These are phyloP conservation scores for Umbelopsis ramanniana DNA, from an alignment of 192 early-diverging fungal species.

Conservation along the genomic window DNA sequence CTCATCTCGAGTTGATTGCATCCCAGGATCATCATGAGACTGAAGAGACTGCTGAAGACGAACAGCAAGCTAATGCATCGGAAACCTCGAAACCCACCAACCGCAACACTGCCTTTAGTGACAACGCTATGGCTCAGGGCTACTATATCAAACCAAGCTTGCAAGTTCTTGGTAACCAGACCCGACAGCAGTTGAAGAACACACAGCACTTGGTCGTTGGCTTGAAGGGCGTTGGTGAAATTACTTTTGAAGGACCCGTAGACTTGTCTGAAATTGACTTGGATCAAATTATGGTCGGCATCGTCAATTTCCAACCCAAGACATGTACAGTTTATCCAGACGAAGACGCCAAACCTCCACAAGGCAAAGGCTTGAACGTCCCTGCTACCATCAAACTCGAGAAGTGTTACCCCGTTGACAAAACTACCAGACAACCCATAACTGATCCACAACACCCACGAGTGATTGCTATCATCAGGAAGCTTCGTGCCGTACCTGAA, in stretches of 20 bases:
- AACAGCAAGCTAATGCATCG: background rate
- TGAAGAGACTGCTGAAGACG: background rate
- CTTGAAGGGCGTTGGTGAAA: slow-evolving; percentile 68
- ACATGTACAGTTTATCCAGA: slow-evolving; percentile 84
- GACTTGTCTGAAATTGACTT: slow-evolving; percentile 72
- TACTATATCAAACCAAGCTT: slow-evolving; percentile 84
- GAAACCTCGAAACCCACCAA: background rate
- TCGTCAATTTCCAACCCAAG: slow-evolving; percentile 77
- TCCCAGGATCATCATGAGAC: background rate
- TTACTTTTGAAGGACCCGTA: slow-evolving; percentile 81
- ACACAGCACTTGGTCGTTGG: slow-evolving; percentile 82
- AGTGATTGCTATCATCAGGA: slow-evolving; percentile 68
- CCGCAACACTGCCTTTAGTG: slow-evolving; percentile 12
- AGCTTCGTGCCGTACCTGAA: slow-evolving; percentile 70
- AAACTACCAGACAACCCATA: slow-evolving; percentile 69
- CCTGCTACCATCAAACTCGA: slow-evolving; percentile 79
- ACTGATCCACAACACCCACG: slow-evolving; percentile 69
- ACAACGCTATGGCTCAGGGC: slow-evolving; percentile 43
- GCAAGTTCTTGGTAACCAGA: slow-evolving; percentile 70
- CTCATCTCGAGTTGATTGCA: slow-evolving; percentile 24
- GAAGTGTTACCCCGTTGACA: slow-evolving; percentile 86
- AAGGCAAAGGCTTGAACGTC: slow-evolving; percentile 88
- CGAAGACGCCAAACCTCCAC: slow-evolving; percentile 74
- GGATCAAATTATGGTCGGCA: slow-evolving; percentile 71
- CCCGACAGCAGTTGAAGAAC: slow-evolving; percentile 64